Evolutionary conservation across 768 basidiomycete species (phyloP), one percentile per base, ranked within the genome.

Genomic region (Pleurotus tuber-regium): DNA sequence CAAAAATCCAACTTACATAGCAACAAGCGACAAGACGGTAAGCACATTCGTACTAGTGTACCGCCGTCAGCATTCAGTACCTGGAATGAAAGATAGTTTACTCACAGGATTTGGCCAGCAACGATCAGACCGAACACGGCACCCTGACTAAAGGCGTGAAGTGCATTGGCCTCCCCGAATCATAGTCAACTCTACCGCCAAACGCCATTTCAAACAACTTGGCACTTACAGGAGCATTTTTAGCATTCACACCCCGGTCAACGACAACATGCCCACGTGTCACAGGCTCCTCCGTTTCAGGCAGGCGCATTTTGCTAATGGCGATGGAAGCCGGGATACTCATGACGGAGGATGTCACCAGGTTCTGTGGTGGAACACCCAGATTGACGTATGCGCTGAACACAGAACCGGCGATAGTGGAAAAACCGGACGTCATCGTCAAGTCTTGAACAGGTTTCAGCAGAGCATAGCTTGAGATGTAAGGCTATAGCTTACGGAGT

Each of bases 271-370:
- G 80, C 10, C 92, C 92, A 28, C 88, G 86, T 24, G 92, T 94
- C 38, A 92, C 79, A 24, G 92, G 92, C 57, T 89, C 89, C 16
- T 93, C 92, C 23, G 76, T 65, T 70, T 96, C 93, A 0, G 93
- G 93, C 28, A 85, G 57, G 38, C 92, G 89, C 60, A 95, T 74
- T 70, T 96, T 96, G 64, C 86, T 88, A 61, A 96, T 93, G 2
- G 92, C 81, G 64, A 96, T 94, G 11, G 92, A 93, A 0, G 93
- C 94, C 16, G 94, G 94, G 54, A 97, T 96, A 65, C 86, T 89
- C 93, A 96, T 96, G 53, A 95, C 87, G 6, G 90, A 92, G 4
- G 93, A 87, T 2, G 92, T 94, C 59, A 93, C 74, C 19, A 92
- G 74, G 62, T 89, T 93, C 65, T 86, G 78, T 4, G 89, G 66